Percentiles rank a stretch among this genome's conserved stretches.
Conservation (phyloP, 306 rosid species). For the Hippophae tibetana region DNA sequence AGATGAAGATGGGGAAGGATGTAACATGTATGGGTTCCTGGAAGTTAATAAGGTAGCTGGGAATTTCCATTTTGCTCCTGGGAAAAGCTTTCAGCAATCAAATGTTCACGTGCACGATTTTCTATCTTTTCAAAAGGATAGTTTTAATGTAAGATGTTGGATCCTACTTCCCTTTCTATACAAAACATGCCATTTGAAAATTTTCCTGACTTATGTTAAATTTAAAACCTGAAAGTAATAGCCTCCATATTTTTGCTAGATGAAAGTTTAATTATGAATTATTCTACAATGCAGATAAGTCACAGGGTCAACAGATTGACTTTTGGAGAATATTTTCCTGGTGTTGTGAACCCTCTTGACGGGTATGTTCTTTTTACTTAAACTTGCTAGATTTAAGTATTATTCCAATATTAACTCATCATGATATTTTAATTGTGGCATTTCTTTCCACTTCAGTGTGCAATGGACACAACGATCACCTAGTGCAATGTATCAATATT, state of each 20-base stretch:
- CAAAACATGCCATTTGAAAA: too few relatives aligned
- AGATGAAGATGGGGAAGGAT: conserved; percentile 98
- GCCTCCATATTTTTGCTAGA: too few relatives aligned
- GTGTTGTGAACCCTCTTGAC: conserved; percentile 90
- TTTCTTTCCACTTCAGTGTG: conserved; percentile 30
- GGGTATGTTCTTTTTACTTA: conserved; percentile 34
- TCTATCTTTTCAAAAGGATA: conserved; percentile 87
- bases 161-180: neutral
- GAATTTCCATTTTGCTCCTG: conserved; percentile 97
- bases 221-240: too few relatives aligned
- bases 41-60: conserved; percentile 98
- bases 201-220: too few relatives aligned
- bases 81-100: conserved; percentile 97
- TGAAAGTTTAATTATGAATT: neutral
- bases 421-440: too few relatives aligned
- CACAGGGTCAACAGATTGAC: conserved; percentile 79
- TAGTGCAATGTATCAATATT: conserved; percentile 91
- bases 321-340: conserved; percentile 86
- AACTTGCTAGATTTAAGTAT: too few relatives aligned
- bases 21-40: conserved; percentile 88
- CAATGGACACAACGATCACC: conserved; percentile 77
- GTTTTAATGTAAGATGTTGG: conserved; percentile 71
- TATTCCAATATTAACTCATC: too few relatives aligned
- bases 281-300: conserved; percentile 48
- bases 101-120: conserved; percentile 85